These are phyloP conservation scores for Graphilbum fragrans DNA, from an alignment of 2,329 filamentous ascomycete genomes.

Conservation along the genomic window DNA sequence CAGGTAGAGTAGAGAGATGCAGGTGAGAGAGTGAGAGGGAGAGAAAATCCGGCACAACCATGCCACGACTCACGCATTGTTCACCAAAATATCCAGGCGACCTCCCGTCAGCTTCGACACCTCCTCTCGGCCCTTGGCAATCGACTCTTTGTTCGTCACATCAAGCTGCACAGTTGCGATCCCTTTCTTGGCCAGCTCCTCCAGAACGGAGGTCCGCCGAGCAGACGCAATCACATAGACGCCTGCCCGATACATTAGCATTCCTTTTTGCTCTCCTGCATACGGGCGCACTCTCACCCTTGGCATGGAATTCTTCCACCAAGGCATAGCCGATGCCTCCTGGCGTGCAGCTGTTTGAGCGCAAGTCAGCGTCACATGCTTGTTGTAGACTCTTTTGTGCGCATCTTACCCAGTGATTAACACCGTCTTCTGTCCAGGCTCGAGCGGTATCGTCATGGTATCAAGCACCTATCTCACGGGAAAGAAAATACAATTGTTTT, in stretches of 20 bases:
- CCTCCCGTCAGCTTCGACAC: constrained; percentile 36
- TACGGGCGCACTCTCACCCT: constrained; percentile 23
- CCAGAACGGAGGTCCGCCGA: constrained; percentile 34
- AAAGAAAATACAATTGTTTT: too few species aligned
- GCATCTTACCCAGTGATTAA: constrained; percentile 35
- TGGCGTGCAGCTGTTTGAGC: constrained; percentile 35
- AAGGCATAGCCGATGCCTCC: constrained; percentile 46
- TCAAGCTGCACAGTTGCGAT: constrained; percentile 40
- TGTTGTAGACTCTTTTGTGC: background rate
- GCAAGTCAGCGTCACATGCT: background rate
- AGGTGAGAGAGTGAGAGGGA: background rate
- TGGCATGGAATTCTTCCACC: constrained; percentile 37
- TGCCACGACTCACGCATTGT: constrained; percentile 43
- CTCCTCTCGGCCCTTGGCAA: constrained; percentile 32
- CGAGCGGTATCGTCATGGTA: constrained; percentile 2
- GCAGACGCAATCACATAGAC: constrained; percentile 45
- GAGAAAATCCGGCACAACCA: too few species aligned
- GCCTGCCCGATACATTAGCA: constrained; percentile 17
- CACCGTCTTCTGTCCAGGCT: constrained; percentile 26
- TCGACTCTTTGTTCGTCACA: constrained; percentile 38
- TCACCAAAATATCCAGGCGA: constrained; percentile 44
- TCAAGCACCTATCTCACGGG: background rate
- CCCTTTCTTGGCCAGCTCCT: constrained; percentile 29
- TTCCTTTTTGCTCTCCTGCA: background rate
- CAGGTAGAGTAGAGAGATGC: background rate